phyloP scores from a whole-genome alignment of 2,329 filamentous ascomycete species.

The Paecilomyces formosus region DNA sequence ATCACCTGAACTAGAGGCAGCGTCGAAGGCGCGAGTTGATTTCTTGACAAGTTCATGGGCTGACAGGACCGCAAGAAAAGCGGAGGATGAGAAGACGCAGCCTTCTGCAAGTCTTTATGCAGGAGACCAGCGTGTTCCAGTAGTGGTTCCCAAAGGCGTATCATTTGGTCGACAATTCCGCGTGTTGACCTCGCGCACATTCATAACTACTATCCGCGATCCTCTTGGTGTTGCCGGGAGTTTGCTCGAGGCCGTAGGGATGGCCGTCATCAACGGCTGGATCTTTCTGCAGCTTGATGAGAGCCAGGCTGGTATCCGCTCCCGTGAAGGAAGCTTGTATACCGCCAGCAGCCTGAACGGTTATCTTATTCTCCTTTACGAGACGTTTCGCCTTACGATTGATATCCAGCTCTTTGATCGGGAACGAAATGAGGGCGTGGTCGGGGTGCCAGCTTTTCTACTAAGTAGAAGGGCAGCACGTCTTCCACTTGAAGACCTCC shows the following conservation, averaged over 20 bases:
- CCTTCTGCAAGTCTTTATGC: not conserved
- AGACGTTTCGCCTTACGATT: constrained; percentile 65
- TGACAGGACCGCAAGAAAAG: not conserved
- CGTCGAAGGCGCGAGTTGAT: constrained; percentile 54
- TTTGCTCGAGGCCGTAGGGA: constrained; percentile 60
- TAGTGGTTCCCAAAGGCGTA: constrained; percentile 35
- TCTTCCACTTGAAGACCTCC: constrained; percentile 63
- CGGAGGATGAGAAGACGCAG: constrained; percentile 3
- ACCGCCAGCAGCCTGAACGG: constrained; percentile 65
- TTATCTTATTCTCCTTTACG: constrained; percentile 68
- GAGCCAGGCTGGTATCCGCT: constrained; percentile 64
- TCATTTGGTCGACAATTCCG: constrained; percentile 55
- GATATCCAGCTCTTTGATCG: constrained; percentile 72
- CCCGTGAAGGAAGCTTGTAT: constrained; percentile 65
- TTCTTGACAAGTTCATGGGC: constrained; percentile 55
- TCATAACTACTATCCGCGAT: constrained; percentile 67
- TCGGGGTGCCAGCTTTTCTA: constrained; percentile 61
- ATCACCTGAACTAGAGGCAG: constrained; percentile 56
- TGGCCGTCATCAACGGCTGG: constrained; percentile 66
- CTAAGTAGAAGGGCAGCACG: constrained; percentile 62
- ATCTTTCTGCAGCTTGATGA: constrained; percentile 61
- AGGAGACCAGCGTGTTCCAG: not conserved
- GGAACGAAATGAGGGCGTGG: constrained; percentile 65
- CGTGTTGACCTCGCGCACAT: constrained; percentile 61
- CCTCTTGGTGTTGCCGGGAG: constrained; percentile 67